phyloP scores from a whole-genome alignment of 441 rosid species.

The Macaranga tanarius region DNA sequence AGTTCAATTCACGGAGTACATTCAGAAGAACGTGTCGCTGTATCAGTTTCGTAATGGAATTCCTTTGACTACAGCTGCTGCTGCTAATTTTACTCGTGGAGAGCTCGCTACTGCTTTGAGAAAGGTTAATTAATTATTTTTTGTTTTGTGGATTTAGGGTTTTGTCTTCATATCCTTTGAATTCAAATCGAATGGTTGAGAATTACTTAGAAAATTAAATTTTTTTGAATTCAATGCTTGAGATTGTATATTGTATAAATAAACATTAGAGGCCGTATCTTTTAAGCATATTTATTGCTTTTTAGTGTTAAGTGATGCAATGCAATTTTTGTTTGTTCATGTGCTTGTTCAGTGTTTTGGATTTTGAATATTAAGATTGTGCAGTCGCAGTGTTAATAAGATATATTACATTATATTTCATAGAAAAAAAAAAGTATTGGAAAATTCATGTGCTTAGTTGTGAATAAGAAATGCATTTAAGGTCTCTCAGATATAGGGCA shows the following conservation, averaged over 20 bases:
- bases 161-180: neutral
- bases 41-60: constrained; percentile 91
- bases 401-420: neutral
- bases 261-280: too few species aligned
- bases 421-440: neutral
- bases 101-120: constrained; percentile 95
- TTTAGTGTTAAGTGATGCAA: too few species aligned
- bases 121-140: constrained; percentile 50
- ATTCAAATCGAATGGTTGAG: too few species aligned
- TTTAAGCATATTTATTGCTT: too few species aligned
- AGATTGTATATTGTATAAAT: too few species aligned
- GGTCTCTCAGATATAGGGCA: neutral
- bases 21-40: constrained; percentile 90
- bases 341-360: neutral
- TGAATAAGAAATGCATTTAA: neutral
- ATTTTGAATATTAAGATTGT: neutral
- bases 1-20: constrained; percentile 85
- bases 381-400: neutral
- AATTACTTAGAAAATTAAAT: too few species aligned
- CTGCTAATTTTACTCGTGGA: constrained; percentile 85
- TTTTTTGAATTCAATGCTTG: too few species aligned
- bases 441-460: neutral
- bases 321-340: neutral
- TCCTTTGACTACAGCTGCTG: constrained; percentile 85
- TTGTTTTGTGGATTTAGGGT: constrained; percentile 8